Conservation (phyloP, 306 rosid species). For the Vachellia pachyceras region DNA sequence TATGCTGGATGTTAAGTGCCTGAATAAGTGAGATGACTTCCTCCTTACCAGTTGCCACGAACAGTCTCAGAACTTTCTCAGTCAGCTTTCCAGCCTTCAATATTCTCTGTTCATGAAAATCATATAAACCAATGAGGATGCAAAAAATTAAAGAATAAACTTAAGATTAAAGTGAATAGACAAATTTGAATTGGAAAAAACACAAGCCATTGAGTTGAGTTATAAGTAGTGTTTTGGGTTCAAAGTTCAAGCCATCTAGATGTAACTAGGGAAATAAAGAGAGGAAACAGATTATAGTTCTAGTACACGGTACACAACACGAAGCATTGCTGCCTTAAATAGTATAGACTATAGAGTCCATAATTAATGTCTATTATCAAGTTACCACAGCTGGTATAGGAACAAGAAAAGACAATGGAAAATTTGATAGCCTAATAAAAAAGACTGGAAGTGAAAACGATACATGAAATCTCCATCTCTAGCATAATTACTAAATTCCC, state of each 20-base stretch:
- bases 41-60: conserved; percentile 81
- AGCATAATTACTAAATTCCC: not conserved
- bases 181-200: conserved; percentile 3
- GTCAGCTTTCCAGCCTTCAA: conserved; percentile 87
- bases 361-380: not conserved
- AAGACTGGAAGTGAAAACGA: not conserved
- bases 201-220: not conserved
- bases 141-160: conserved; percentile 23
- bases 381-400: conserved; percentile 11
- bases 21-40: conserved; percentile 80
- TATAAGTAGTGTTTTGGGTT: not conserved
- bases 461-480: not conserved
- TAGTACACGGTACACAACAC: not conserved
- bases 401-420: too few relatives aligned
- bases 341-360: conserved; percentile 14
- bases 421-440: conserved; percentile 2
- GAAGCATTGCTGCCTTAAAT: conserved; percentile 9
- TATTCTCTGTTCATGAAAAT: conserved; percentile 68
- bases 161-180: conserved; percentile 5
- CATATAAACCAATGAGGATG: conserved; percentile 20
- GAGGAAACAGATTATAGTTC: conserved; percentile 9
- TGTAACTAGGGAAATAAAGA: not conserved
- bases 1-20: conserved; percentile 77
- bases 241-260: not conserved
- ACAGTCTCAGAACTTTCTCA: conserved; percentile 84